Evolutionary conservation across 495 filamentous ascomycete genomes (phyloP).

Genomic region (Neurospora tetraspora): DNA sequence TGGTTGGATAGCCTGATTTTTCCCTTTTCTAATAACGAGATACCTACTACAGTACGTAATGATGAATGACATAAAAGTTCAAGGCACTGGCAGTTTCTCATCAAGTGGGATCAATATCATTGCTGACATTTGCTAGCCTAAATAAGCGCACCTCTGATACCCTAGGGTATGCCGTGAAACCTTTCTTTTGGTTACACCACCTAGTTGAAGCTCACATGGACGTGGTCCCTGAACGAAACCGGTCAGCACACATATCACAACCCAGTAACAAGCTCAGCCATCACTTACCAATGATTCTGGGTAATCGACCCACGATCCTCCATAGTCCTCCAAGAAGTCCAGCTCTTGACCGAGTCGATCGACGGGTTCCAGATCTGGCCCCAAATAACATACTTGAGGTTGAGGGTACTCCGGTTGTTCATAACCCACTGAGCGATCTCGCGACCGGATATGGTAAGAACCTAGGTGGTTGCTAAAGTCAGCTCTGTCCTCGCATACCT

Average conservation of each 20-base stretch:
- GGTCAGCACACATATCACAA: not conserved
- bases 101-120: too few relatives aligned
- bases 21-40: not conserved
- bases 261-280: not conserved
- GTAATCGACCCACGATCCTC: conserved; percentile 29
- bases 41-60: not conserved
- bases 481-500: not conserved
- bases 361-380: conserved; percentile 36
- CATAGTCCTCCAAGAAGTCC: conserved; percentile 31
- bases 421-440: conserved; percentile 38
- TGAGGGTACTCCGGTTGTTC: conserved; percentile 27
- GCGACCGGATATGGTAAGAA: conserved; percentile 21
- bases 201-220: conserved; percentile 16
- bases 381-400: conserved; percentile 40
- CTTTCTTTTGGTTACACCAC: not conserved
- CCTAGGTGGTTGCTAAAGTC: not conserved
- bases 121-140: not conserved
- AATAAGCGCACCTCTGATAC: too few relatives aligned
- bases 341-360: conserved; percentile 22
- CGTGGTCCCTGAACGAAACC: conserved; percentile 8
- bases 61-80: not conserved
- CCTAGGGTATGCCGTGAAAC: not conserved
- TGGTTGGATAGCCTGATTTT: not conserved
- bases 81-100: too few relatives aligned
- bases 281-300: conserved; percentile 29